Conservation (phyloP, 495 filamentous ascomycete species). For the Filosporella fistucella region DNA sequence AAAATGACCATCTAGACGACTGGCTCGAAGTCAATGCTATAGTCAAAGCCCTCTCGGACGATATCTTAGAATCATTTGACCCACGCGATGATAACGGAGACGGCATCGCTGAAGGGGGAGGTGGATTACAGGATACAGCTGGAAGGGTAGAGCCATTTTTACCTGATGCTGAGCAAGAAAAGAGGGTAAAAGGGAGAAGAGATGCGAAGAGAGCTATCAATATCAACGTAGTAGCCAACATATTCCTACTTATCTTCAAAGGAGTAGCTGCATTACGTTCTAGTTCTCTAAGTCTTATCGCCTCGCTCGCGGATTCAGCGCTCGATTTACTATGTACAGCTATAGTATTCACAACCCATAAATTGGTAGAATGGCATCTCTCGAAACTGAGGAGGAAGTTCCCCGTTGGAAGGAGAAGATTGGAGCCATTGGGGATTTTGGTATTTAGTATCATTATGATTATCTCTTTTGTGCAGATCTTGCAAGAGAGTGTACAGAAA, state of each 20-base stretch:
- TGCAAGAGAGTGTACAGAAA: constrained; percentile 41
- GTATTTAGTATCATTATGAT: constrained; percentile 51
- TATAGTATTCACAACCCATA: constrained; percentile 43
- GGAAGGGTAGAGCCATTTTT: constrained; percentile 40
- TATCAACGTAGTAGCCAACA: constrained; percentile 43
- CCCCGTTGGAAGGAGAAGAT: constrained; percentile 39
- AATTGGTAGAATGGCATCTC: constrained; percentile 38
- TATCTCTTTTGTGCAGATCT: constrained; percentile 41
- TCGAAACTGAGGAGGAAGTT: constrained; percentile 32
- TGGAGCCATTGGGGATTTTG: constrained; percentile 46
- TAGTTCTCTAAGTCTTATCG: constrained; percentile 42
- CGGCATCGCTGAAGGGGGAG: constrained; percentile 36
- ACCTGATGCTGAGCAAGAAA: constrained; percentile 42
- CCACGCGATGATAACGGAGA: constrained; percentile 44
- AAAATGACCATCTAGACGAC: constrained; percentile 44
- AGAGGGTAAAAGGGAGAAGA: constrained; percentile 29
- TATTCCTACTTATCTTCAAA: constrained; percentile 38
- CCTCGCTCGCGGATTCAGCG: constrained; percentile 40
- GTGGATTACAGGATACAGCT: constrained; percentile 29
- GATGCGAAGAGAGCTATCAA: constrained; percentile 49
- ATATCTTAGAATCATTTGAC: constrained; percentile 47
- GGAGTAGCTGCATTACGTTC: constrained; percentile 32
- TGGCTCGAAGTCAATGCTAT: constrained; percentile 49
- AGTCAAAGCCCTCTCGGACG: constrained; percentile 43
- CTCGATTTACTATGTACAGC: constrained; percentile 45